These are phyloP conservation scores for Fomitopsis pulvina DNA, from an alignment of 768 basidiomycete genomes.

Conservation along the genomic window DNA sequence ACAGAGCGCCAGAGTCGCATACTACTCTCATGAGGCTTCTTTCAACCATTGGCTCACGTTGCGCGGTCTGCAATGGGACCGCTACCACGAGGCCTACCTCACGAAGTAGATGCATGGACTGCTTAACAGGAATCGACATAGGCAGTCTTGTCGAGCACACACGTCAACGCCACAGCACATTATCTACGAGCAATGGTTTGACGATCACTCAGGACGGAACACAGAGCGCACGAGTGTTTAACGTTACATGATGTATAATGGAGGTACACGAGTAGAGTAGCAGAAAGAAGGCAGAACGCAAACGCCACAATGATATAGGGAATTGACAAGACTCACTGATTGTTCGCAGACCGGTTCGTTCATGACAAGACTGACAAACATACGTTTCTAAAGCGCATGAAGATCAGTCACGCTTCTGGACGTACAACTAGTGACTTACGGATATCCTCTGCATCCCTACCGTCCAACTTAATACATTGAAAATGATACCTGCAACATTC, in stretches of 20 bases:
- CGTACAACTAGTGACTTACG: conserved; percentile 41
- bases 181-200: background rate
- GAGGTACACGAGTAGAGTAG: conserved; percentile 12
- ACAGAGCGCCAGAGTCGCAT: too few species aligned
- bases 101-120: background rate
- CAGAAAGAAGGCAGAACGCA: background rate
- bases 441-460: conserved; percentile 68
- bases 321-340: conserved; percentile 63
- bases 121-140: background rate
- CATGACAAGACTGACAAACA: conserved; percentile 48
- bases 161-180: background rate
- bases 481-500: conserved; percentile 67
- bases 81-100: background rate
- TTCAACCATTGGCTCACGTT: background rate
- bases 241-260: conserved; percentile 11
- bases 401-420: background rate
- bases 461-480: conserved; percentile 57
- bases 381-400: conserved; percentile 43
- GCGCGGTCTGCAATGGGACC: background rate
- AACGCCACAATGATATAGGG: background rate
- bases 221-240: background rate
- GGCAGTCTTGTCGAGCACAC: conserved; percentile 2
- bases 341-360: conserved; percentile 56
- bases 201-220: conserved; percentile 1
- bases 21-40: background rate